A percentile compares a stretch with the other conserved stretches of the same genome.
phyloP scores from a whole-genome alignment of 2,329 filamentous ascomycete genomes.

The Diaporthe sp. region DNA sequence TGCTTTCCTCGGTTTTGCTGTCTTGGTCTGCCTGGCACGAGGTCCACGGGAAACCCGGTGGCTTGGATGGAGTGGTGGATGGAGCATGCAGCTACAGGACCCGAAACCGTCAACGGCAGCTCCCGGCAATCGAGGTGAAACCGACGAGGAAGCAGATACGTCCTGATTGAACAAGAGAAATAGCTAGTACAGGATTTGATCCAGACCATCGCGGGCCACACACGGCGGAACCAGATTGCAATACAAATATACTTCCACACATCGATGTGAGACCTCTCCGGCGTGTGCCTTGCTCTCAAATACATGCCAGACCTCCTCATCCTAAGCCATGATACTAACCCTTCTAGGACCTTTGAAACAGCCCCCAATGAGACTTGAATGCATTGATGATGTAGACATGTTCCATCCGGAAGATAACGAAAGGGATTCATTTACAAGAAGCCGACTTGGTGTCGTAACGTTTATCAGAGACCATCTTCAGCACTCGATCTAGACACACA shows the following conservation, averaged over 20 bases:
- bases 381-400: too few relatives aligned
- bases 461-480: background rate
- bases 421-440: background rate
- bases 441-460: background rate
- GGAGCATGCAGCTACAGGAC: slow-evolving; percentile 48
- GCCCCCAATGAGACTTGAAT: too few relatives aligned
- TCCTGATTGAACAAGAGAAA: background rate
- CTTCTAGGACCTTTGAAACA: background rate
- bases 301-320: background rate
- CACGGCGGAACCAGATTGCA: background rate
- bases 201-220: background rate
- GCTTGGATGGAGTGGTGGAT: slow-evolving; percentile 60
- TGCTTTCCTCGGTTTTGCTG: slow-evolving; percentile 54
- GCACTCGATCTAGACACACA: background rate
- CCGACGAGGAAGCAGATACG: background rate
- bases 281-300: background rate
- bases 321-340: background rate
- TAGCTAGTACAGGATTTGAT: background rate
- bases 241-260: background rate
- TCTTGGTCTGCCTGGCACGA: slow-evolving; percentile 53
- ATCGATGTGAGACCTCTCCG: background rate
- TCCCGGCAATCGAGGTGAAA: background rate
- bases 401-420: too few relatives aligned
- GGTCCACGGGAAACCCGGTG: slow-evolving; percentile 58
- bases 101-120: background rate